These are phyloP conservation scores for Leonotis leonurus DNA, from an alignment of 257 asterid genomes.

Conservation along the genomic window DNA sequence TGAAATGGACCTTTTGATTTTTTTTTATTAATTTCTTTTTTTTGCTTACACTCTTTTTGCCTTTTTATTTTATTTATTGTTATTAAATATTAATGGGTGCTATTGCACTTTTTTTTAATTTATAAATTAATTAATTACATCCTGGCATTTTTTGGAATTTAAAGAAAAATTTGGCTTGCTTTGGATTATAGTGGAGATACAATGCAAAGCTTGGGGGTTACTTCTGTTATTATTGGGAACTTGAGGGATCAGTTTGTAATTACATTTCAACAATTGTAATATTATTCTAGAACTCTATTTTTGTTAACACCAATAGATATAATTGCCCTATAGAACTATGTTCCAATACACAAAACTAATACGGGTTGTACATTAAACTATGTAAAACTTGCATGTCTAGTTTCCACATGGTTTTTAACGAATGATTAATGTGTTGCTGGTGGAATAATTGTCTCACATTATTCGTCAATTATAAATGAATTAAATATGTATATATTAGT, in stretches of 20 bases:
- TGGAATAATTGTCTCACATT: too few relatives aligned
- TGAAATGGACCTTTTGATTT: slow-evolving; percentile 57
- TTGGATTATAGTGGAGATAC: not conserved
- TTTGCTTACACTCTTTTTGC: not conserved
- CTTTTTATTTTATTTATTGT: not conserved
- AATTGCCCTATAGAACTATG: too few relatives aligned
- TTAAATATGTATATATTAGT: too few relatives aligned
- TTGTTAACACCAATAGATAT: too few relatives aligned
- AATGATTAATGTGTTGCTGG: too few relatives aligned
- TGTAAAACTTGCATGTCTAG: too few relatives aligned
- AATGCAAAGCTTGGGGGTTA: not conserved
- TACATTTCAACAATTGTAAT: not conserved
- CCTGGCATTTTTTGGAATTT: not conserved
- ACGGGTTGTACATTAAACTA: too few relatives aligned
- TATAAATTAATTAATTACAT: not conserved
- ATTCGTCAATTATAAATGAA: too few relatives aligned
- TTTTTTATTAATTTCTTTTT: not conserved
- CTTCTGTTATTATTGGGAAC: slow-evolving; percentile 4
- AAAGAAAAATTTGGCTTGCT: not conserved
- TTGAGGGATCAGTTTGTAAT: slow-evolving; percentile 11
- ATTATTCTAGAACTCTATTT: not conserved
- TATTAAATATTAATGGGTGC: slow-evolving; percentile 2
- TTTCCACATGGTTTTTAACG: too few relatives aligned
- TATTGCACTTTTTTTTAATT: not conserved
- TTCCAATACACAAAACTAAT: too few relatives aligned